Base-by-base conservation (phyloP, 129 eudicot species). In the Arctium minus region DNA sequence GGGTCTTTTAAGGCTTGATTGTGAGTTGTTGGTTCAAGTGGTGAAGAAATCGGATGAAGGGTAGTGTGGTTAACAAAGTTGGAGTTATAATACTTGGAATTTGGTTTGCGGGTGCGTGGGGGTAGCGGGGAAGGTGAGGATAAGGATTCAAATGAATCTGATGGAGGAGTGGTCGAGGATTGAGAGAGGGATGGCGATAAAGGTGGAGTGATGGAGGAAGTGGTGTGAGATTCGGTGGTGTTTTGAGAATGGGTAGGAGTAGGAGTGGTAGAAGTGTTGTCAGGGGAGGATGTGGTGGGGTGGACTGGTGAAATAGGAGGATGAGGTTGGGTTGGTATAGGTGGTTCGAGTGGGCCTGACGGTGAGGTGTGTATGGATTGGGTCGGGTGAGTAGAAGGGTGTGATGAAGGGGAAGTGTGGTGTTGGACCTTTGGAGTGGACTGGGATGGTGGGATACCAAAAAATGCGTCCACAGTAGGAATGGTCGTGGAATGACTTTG, bases 31-130 rank as follows among this genome's bases (percentile, higher is more conserved):
- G 75, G 82, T 68, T 72, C 75, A 37, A 80, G 70, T 11, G 83
- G 3, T 13, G 70, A 22, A 12, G 70, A 29, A 1, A 80, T 80
- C 0, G 84, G 78, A 56, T 72, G 36, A n/a, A 73, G n/a, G 3
- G 53, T 80, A 13, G 78, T 80, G 12, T 29, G 18, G 36, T 80
- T 71, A 62, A 72, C 70, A 80, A 80, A 70, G 6, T 17, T 70
- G 1, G 62, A 38, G 68, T 80, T 80, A 46, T 6, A 72, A 12
- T 48, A 80, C 36, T 46, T 80, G 9, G 84, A 8, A 53, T 80
- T 80, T 33, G 48, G 65, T 40, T 46, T 71, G 27, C 77, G 22
- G 1, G 48, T 10, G 39, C n/a, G 75, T 8, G 82, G 75, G 42
- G 42, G 37, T 68, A 67, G 67, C 65, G 1, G 74, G 38, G 62